These are phyloP conservation scores for Fusarium pseudoanthophilum DNA, from an alignment of 2,329 filamentous ascomycete species.

Conservation along the genomic window DNA sequence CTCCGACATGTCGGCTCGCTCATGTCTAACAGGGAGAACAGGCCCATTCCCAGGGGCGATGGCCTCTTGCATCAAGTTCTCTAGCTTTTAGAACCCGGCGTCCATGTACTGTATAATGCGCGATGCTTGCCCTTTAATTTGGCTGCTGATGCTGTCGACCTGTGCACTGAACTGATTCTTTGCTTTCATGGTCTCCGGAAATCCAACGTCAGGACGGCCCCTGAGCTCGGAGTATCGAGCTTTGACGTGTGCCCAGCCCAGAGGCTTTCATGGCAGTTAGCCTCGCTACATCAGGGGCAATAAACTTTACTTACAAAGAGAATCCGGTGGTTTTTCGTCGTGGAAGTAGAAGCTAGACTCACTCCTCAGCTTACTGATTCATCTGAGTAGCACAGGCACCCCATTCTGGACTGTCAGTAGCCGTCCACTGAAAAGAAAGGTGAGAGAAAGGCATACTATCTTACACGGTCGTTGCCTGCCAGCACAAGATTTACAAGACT, in stretches of 20 bases:
- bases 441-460: background rate
- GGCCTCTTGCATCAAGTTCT: background rate
- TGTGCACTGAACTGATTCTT: rapidly evolving
- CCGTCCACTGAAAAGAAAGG: background rate
- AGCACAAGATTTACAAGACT: background rate
- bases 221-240: background rate
- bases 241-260: background rate
- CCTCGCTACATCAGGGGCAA: background rate
- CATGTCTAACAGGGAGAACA: background rate
- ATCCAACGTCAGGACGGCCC: background rate
- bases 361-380: background rate
- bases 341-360: background rate
- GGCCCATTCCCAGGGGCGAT: background rate
- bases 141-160: background rate
- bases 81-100: background rate
- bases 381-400: background rate
- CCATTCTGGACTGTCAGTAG: background rate
- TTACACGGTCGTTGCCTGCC: background rate
- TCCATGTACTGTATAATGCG: background rate
- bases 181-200: background rate
- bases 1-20: rapidly evolving
- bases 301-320: background rate
- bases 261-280: background rate
- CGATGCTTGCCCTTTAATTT: background rate
- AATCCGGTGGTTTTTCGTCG: background rate